phyloP scores from a whole-genome alignment of 2,329 filamentous ascomycete species.

The Talaromyces marneffei region DNA sequence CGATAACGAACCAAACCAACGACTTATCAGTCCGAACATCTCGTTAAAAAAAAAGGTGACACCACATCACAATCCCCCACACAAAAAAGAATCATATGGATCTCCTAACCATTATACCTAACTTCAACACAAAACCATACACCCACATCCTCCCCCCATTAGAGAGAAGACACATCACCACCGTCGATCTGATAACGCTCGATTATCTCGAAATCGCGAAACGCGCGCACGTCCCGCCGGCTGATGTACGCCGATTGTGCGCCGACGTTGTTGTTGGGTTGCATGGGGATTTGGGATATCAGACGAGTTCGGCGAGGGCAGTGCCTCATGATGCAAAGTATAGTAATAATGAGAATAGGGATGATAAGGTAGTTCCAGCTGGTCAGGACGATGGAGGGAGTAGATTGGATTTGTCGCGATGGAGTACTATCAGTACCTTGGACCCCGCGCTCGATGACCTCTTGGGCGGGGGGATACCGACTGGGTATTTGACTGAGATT shows the following conservation, averaged over 20 bases:
- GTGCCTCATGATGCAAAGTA: not conserved
- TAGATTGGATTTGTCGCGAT: conserved; percentile 33
- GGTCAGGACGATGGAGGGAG: conserved; percentile 22
- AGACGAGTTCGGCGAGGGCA: not conserved
- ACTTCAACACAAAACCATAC: conserved; percentile 67
- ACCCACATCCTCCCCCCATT: conserved; percentile 70
- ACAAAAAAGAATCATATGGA: conserved; percentile 47
- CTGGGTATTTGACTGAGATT: conserved; percentile 79
- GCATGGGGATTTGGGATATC: conserved; percentile 55
- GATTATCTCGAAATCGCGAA: conserved; percentile 78
- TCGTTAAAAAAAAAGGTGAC: not conserved
- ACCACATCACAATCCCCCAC: not conserved
- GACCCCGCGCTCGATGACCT: conserved; percentile 65
- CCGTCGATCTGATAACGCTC: conserved; percentile 77
- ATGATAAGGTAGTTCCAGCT: conserved; percentile 18
- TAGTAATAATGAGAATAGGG: conserved; percentile 15
- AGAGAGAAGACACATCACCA: conserved; percentile 70
- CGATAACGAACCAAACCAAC: not conserved
- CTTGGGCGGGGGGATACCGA: conserved; percentile 72
- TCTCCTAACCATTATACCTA: conserved; percentile 73
- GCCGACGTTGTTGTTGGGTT: conserved; percentile 62
- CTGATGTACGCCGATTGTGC: conserved; percentile 70
- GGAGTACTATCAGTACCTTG: conserved; percentile 69
- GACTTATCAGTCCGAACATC: not conserved
- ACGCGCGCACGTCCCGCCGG: conserved; percentile 72